Base-by-base conservation (phyloP, 169 alveolate species). In the Cryptosporidium tyzzeri region DNA sequence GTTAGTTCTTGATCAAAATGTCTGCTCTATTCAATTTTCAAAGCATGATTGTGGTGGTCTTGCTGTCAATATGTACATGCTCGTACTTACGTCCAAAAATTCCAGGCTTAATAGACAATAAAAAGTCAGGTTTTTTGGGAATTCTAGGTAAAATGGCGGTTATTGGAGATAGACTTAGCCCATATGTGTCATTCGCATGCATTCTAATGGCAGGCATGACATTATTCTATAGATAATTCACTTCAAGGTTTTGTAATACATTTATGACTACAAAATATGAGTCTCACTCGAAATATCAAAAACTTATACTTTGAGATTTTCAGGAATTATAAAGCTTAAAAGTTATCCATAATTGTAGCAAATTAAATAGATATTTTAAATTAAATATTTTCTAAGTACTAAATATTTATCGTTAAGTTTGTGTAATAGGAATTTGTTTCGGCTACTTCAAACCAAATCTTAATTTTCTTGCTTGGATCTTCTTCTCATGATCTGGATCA, bases 111-210 rank as follows among this genome's bases (percentile, higher is more conserved):
- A 92, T 97, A 37, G 95, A 97, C 91, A 92, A 96, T 69, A 93
- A 93, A 59, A 95, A 95, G 37, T 86, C 93, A 50, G 99, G 99
- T 7, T 97, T 96, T 91, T 84, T 93, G 45, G 99, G 99, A 39
- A 85, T 97, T 31, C 89, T 97, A 71, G 98, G 99, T 35, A 96
- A 96, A 86, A 93, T 96, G 75, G 99, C 99, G 51, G 98, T 97
- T 14, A 95, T 97, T 26, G 99, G 99, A 1, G 99, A 97, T 91
- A 93, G 99, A 44, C 95, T 97, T 53, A 95, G 98, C 10, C 97
- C 98, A 33, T 97, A 96, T 86, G 99, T 97, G 12, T 93, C 99
- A 23, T 71, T 93, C 1, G 92, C 94, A 31, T 97, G 99, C 85
- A 53, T 97, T 2, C 58, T 96, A 0, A 93, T 97, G 92, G 99